Conservation (phyloP, 768 basidiomycete genomes). For the Clitopilus passeckerianus region DNA sequence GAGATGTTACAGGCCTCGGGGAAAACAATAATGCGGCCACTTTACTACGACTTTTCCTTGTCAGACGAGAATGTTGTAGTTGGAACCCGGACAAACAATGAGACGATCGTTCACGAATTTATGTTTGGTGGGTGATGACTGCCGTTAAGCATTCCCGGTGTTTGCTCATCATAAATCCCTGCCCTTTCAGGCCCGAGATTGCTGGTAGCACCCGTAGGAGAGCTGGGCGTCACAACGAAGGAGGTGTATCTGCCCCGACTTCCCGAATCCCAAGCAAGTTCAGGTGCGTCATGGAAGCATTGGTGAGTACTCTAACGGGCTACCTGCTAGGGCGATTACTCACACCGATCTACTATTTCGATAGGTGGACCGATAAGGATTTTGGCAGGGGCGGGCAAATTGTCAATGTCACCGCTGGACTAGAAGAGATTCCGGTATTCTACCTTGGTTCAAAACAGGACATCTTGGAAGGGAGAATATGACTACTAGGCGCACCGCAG, state of each 20-base stretch:
- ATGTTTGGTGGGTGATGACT: constrained; percentile 22
- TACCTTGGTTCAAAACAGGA: too few species aligned
- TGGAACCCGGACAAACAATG: constrained; percentile 22
- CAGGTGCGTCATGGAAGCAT: constrained; percentile 19
- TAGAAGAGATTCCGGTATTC: too few species aligned
- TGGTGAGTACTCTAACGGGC: constrained; percentile 16
- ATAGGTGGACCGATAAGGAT: background rate
- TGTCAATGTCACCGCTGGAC: background rate
- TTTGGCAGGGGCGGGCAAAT: background rate
- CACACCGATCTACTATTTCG: background rate
- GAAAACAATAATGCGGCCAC: constrained; percentile 24
- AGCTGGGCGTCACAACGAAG: constrained; percentile 18
- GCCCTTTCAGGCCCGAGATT: constrained; percentile 19
- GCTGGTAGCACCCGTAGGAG: constrained; percentile 27
- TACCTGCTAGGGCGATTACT: background rate
- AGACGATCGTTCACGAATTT: constrained; percentile 23
- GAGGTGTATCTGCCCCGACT: constrained; percentile 24
- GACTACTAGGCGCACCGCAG: too few species aligned
- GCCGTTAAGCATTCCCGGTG: background rate
- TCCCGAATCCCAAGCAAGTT: constrained; percentile 10
- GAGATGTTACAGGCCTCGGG: constrained; percentile 24
- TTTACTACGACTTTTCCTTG: constrained; percentile 27
- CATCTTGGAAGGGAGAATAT: too few species aligned
- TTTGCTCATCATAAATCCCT: background rate
- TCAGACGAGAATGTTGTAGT: constrained; percentile 20